Evolutionary conservation across 2,329 filamentous ascomycete species (phyloP).

Genomic region (Drechslerella stenobrocha): DNA sequence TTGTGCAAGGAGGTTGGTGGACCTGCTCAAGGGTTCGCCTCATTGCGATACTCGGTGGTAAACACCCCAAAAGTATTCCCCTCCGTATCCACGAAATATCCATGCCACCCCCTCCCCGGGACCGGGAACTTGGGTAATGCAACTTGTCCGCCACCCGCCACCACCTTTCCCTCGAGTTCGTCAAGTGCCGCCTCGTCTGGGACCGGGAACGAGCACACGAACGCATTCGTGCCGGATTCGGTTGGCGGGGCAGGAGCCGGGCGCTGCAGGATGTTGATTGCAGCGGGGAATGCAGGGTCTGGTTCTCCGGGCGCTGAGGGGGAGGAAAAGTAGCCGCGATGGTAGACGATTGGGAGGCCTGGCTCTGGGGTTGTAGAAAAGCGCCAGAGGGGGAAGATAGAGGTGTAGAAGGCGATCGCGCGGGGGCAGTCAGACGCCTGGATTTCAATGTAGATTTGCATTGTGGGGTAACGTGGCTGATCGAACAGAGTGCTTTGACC

Average conservation of each 20-base stretch:
- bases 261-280: slow-evolving; percentile 40
- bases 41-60: slow-evolving; percentile 21
- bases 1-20: too few relatives aligned
- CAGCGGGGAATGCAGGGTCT: background rate
- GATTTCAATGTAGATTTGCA: slow-evolving; percentile 46
- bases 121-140: slow-evolving; percentile 29
- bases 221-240: slow-evolving; percentile 36
- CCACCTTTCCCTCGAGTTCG: slow-evolving; percentile 18
- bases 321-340: slow-evolving; percentile 25
- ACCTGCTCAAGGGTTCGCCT: too few relatives aligned
- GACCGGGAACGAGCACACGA: slow-evolving; percentile 43
- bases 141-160: slow-evolving; percentile 30
- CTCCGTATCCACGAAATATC: slow-evolving; percentile 43
- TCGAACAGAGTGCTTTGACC: too few relatives aligned
- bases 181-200: slow-evolving; percentile 24
- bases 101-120: slow-evolving; percentile 43
- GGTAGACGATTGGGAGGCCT: slow-evolving; percentile 31
- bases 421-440: slow-evolving; percentile 33
- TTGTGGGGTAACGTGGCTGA: too few relatives aligned
- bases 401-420: slow-evolving; percentile 69
- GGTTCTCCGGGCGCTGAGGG: background rate
- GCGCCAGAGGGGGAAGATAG: slow-evolving; percentile 58
- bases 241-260: slow-evolving; percentile 9
- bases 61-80: slow-evolving; percentile 47
- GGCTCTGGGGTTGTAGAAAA: slow-evolving; percentile 17